Conservation (phyloP, 495 filamentous ascomycete genomes). For the Penicillium mononematosum region DNA sequence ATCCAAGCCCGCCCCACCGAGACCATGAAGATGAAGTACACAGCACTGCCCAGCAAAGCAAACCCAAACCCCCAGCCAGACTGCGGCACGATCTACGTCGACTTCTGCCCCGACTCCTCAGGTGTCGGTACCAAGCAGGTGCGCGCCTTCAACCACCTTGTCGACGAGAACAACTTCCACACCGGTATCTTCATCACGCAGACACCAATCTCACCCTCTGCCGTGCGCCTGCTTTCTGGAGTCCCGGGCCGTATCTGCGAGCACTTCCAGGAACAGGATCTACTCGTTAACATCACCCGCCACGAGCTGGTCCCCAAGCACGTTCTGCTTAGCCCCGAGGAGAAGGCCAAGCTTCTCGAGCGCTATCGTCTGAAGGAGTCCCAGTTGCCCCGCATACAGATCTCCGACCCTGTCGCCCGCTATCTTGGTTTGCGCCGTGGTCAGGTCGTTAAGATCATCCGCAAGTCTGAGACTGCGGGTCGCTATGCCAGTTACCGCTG, state of each 20-base stretch:
- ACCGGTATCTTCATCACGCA: constrained; percentile 86
- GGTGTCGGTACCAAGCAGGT: constrained; percentile 86
- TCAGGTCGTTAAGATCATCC: constrained; percentile 97
- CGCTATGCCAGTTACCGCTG: constrained; percentile 63
- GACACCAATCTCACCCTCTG: constrained; percentile 77
- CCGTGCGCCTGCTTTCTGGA: constrained; percentile 66
- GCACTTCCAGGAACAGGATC: constrained; percentile 90
- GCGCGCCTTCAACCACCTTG: constrained; percentile 79
- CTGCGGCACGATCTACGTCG: constrained; percentile 88
- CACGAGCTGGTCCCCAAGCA: constrained; percentile 97
- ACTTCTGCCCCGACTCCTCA: constrained; percentile 74
- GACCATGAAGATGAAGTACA: constrained; percentile 81
- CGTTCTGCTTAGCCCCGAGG: constrained; percentile 81
- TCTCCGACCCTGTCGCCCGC: constrained; percentile 85
- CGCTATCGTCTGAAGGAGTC: constrained; percentile 96
- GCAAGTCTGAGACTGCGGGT: constrained; percentile 65
- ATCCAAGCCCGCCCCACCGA: constrained; percentile 81
- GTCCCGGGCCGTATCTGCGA: constrained; percentile 79
- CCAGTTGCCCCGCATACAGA: constrained; percentile 88
- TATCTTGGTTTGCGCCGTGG: constrained; percentile 90
- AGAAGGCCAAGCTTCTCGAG: constrained; percentile 79
- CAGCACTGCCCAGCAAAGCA: constrained; percentile 58
- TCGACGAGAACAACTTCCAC: constrained; percentile 72
- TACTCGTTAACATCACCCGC: constrained; percentile 96
- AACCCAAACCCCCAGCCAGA: constrained; percentile 66